phyloP scores from a whole-genome alignment of 1,139 yeast genomes.

The Geotrichum siamense region DNA sequence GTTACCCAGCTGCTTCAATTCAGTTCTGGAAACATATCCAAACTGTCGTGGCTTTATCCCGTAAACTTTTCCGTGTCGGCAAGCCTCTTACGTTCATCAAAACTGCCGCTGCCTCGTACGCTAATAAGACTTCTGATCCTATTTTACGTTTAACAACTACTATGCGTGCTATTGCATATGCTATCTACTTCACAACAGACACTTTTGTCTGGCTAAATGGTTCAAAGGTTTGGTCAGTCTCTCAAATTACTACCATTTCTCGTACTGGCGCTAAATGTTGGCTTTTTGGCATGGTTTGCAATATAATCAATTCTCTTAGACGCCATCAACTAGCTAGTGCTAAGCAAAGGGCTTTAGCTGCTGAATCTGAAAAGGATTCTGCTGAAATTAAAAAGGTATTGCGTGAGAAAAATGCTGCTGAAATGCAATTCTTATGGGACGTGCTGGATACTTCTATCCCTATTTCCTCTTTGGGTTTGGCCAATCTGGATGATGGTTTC shows the following conservation, averaged over 20 bases:
- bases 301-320: constrained; percentile 52
- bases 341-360: constrained; percentile 33
- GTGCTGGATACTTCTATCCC: constrained; percentile 71
- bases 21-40: constrained; percentile 48
- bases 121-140: constrained; percentile 66
- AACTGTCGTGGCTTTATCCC: constrained; percentile 55
- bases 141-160: constrained; percentile 52
- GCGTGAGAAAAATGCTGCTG: constrained; percentile 41
- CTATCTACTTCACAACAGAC: constrained; percentile 70
- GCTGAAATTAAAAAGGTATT: constrained; percentile 36
- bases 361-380: constrained; percentile 35
- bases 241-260: constrained; percentile 29
- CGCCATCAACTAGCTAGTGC: constrained; percentile 37
- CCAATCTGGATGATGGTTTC: constrained; percentile 64
- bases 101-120: constrained; percentile 59
- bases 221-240: constrained; percentile 31
- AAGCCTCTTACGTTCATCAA: constrained; percentile 75
- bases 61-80: constrained; percentile 79
- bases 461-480: constrained; percentile 54
- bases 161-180: constrained; percentile 63
- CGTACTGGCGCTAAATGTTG: constrained; percentile 52
- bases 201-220: constrained; percentile 62
- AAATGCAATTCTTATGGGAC: constrained; percentile 72
- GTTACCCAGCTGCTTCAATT: constrained; percentile 47
- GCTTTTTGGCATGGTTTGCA: constrained; percentile 65